Evolutionary conservation across 306 rosid species (phyloP).

Genomic region (Acacia crassicarpa): DNA sequence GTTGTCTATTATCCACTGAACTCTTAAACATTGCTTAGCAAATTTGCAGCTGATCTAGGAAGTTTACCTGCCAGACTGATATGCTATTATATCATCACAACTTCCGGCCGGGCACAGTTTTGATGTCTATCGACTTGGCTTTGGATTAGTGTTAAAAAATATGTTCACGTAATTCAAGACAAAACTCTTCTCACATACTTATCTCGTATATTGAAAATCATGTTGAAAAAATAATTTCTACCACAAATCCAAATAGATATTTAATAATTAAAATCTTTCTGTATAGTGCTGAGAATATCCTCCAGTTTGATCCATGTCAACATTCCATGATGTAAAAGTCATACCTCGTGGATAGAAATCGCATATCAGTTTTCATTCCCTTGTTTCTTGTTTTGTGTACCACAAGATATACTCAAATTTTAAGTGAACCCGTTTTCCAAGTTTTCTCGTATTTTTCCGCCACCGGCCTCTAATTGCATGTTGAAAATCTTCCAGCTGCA

Average conservation of each 20-base stretch:
- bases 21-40: not conserved
- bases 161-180: accelerated
- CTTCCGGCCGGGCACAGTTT: not conserved
- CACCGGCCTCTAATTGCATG: constrained; percentile 12
- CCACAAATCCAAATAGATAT: no score
- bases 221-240: no score
- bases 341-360: not conserved
- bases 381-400: not conserved
- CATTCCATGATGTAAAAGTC: not conserved
- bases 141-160: no score
- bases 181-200: no score
- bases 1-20: not conserved
- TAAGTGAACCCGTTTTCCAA: not conserved
- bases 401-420: not conserved
- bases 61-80: not conserved
- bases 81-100: not conserved
- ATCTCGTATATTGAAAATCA: no score
- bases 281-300: not conserved
- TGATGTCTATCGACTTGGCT: no score
- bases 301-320: not conserved
- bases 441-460: not conserved
- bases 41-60: not conserved
- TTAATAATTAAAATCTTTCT: not conserved
- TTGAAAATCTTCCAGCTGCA: constrained; percentile 4
- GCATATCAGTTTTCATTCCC: not conserved